phyloP scores from a whole-genome alignment of 164 flowering plant species.

The Hamamelis virginiana region DNA sequence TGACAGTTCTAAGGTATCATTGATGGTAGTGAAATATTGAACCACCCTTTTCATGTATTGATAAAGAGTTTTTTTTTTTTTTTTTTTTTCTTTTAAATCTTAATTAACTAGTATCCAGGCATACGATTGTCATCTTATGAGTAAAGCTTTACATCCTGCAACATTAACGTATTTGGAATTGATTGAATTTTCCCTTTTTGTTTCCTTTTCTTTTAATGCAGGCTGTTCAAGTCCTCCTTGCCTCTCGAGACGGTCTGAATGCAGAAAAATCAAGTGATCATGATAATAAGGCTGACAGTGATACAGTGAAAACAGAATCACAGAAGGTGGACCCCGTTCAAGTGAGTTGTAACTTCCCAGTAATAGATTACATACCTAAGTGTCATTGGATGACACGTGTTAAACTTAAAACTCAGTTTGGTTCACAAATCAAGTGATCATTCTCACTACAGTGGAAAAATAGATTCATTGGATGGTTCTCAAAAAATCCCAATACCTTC shows the following conservation, averaged over 20 bases:
- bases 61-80: too few species aligned
- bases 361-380: not conserved
- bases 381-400: not conserved
- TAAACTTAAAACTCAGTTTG: not conserved
- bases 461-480: too few species aligned
- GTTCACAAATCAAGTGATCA: not conserved
- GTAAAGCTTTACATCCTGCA: not conserved
- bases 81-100: too few species aligned
- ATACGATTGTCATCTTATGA: not conserved
- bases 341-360: constrained; percentile 38
- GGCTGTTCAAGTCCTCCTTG: constrained; percentile 83
- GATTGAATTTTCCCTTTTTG: not conserved
- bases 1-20: too few species aligned
- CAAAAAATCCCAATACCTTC: too few species aligned
- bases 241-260: constrained; percentile 51
- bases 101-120: too few species aligned
- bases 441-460: too few species aligned
- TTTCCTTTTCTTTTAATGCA: constrained; percentile 25
- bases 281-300: constrained; percentile 23
- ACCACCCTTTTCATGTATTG: too few species aligned
- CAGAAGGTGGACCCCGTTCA: constrained; percentile 68
- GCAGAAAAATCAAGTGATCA: constrained; percentile 25
- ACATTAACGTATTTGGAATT: not conserved
- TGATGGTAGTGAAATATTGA: too few species aligned
- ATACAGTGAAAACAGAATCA: constrained; percentile 16